Evolutionary conservation across 148 eudicot species (phyloP).

Genomic region (Dysphania ambrosioides): DNA sequence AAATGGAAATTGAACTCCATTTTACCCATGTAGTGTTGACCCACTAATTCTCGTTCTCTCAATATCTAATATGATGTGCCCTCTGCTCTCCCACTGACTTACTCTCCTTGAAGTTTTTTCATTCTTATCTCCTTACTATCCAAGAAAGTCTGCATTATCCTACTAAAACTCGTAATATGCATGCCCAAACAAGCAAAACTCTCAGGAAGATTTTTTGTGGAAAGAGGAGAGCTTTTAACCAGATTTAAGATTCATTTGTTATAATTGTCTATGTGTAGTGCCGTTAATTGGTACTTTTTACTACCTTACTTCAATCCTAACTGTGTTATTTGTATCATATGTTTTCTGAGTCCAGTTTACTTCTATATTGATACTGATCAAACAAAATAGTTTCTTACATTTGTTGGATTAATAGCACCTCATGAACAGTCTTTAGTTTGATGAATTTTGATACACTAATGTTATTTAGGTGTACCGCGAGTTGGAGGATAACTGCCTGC

Average conservation of each 20-base stretch:
- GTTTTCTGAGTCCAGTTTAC: not conserved
- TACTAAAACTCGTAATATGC: not conserved
- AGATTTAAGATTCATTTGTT: not conserved
- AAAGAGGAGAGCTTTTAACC: not conserved
- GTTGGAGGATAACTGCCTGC: constrained; percentile 60
- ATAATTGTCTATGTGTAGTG: not conserved
- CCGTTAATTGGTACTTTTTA: not conserved
- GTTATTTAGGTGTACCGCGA: constrained; percentile 72
- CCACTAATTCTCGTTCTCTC: not conserved
- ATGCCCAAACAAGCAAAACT: not conserved
- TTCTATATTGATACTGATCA: constrained; percentile 3
- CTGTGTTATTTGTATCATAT: too few relatives aligned
- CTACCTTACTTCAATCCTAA: too few relatives aligned
- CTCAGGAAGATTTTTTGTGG: not conserved
- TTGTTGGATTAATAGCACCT: not conserved
- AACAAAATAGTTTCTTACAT: constrained; percentile 5
- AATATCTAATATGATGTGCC: too few relatives aligned
- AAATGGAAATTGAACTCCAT: not conserved
- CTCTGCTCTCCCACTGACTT: too few relatives aligned
- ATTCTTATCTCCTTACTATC: not conserved
- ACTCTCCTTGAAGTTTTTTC: too few relatives aligned
- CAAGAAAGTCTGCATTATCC: not conserved
- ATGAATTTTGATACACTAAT: constrained; percentile 7
- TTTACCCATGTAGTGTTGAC: not conserved
- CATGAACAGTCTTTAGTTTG: constrained; percentile 1